Evolutionary conservation across 179 eudicot species (phyloP), one percentile per base, ranked within the genome.

Genomic region (Beta lomatogona): DNA sequence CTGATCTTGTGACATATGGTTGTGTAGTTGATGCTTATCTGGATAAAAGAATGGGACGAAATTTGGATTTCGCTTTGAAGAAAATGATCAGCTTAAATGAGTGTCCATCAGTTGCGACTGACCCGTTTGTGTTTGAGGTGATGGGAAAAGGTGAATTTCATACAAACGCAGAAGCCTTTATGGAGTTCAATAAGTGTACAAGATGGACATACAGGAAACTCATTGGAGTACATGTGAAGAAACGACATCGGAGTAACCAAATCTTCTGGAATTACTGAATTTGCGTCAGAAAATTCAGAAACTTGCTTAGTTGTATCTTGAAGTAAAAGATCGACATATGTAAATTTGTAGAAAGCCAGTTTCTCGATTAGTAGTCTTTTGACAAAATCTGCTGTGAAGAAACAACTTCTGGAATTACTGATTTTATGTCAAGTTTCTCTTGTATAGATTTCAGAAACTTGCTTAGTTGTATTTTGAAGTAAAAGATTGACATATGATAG

Each of bases 1-100:
- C 99, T 77, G 99, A 95, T 91, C 93, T 95, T 72, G 98, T 96
- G 78, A 96, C 99, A 22, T 96, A 92, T 83, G 98, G 99, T 69
- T 94, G 94, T 81, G 88, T 95, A 76, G 91, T 94, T 69, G 99
- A 95, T 84, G 91, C 98, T 60, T 95, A 95, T 80, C 54, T 94
- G 80, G 94, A 91, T 8, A 94, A 87, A 84, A 82, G 92, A 76
- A 82, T 96, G 76, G 98, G 91, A 19, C 89, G 80, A 82, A 96
- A 96, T 73, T 86, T 96, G 89, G 91, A 91, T 54, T 94, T 94
- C 80, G 96, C 92, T 54, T 83, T 91, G 76, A 83, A 87, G 10
- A 91, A 86, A 78, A 86, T 96, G 93, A 25, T 71, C 9, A 86
- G 87, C 69, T 81, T 82, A 68, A 82, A 89, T 79, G 90, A 89